These are phyloP conservation scores for Diophrys sp. DNA, from an alignment of 73 alveolate genomes.

Conservation along the genomic window DNA sequence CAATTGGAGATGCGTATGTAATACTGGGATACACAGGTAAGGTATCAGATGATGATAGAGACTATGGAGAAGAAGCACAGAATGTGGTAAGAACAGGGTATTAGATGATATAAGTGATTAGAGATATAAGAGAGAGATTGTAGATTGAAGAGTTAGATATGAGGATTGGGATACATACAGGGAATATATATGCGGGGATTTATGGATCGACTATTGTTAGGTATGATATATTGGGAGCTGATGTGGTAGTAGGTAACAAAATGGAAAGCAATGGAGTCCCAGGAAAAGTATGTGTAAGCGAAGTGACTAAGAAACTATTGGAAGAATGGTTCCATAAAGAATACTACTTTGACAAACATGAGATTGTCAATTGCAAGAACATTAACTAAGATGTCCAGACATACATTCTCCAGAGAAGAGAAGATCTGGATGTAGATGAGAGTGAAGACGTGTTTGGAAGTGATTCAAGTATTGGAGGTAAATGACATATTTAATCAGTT, in stretches of 20 bases:
- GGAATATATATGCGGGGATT: constrained; percentile 81
- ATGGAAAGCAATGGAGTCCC: constrained; percentile 92
- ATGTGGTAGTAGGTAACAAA: constrained; percentile 94
- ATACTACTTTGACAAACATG: constrained; percentile 21
- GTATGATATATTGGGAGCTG: constrained; percentile 97
- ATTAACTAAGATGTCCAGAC: background rate
- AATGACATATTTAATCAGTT: no score
- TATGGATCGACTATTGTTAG: constrained; percentile 93
- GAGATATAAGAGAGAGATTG: constrained; percentile 81
- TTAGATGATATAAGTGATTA: constrained; percentile 90
- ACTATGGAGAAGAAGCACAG: constrained; percentile 87
- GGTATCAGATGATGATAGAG: constrained; percentile 81
- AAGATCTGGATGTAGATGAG: background rate
- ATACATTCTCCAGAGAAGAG: background rate
- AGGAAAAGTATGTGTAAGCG: constrained; percentile 89
- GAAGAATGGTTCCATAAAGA: constrained; percentile 47
- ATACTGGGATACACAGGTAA: constrained; percentile 91
- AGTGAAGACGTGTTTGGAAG: no score
- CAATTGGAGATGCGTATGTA: constrained; percentile 99
- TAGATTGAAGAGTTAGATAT: constrained; percentile 73
- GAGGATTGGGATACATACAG: constrained; percentile 97
- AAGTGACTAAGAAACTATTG: constrained; percentile 77
- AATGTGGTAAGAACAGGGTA: constrained; percentile 94
- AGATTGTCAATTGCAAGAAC: background rate
- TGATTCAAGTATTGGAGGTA: no score